Base-by-base conservation (phyloP, 352 stramenopile species). In the Globisporangium nodosum region DNA sequence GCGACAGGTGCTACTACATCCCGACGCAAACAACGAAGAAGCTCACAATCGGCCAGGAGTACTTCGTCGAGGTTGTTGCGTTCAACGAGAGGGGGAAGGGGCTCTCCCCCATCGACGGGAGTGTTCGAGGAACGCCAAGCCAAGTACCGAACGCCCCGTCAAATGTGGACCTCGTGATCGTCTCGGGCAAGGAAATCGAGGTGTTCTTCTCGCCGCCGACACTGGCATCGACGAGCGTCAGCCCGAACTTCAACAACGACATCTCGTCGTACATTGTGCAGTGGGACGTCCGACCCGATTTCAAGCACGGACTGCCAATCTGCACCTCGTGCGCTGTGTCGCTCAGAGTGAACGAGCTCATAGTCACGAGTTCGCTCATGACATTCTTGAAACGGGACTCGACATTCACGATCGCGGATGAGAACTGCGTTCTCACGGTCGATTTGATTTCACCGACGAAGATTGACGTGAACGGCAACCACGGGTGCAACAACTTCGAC, bases 221-320 rank as follows among this genome's bases (percentile, higher is more conserved):
- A 0, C 56, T 89, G 3, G 63, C 71, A 11, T 70, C 65, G 0
- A 71, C 71, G 33, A 88, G 76, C 56, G 70, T 86, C 47, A 81
- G 70, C 39, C 76, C 81, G 11, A 77, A 78, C 43, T 83, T 85
- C 52, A 90, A 92, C 68, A 89, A 79, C 56, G 85, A 96, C 52
- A 97, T 97, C 45, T 80, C 73, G 40, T 76, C 79, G 1, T 97
- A 97, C 62, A 81, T 92, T 51, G 71, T 97, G 7, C 89, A 97
- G 68, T 97, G 90, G 89, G 87, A 97, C 56, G 70, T 78, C 18
- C 61, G 56, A 1, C 61, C 68, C 30, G 69, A 74, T 7, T 97
- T 96, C 49, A 84, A 78, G 51, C 83, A 91, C 48, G 81, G 78
- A 0, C 69, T 78, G 0, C 60, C 64, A 24, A 66, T 88, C 21